A percentile compares a stretch with the other conserved stretches of the same genome.
phyloP scores from a whole-genome alignment of 352 stramenopile species.

The Phytophthora hybrid region DNA sequence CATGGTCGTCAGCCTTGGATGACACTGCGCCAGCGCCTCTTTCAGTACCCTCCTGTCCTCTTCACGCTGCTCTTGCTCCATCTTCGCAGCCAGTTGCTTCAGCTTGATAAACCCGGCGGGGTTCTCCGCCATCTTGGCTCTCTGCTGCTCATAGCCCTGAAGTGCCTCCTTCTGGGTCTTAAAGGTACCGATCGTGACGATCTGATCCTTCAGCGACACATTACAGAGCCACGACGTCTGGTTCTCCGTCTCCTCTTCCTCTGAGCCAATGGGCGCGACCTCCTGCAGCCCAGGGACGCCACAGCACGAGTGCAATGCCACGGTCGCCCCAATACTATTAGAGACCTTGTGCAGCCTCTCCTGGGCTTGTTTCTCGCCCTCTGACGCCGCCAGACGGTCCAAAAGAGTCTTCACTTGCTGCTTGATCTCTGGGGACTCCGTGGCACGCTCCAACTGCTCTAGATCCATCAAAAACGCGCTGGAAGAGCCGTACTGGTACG shows the following conservation, averaged over 20 bases:
- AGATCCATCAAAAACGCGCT: constrained; percentile 65
- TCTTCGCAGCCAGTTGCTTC: constrained; percentile 30
- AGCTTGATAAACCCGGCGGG: constrained; percentile 41
- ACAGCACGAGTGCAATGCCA: constrained; percentile 42
- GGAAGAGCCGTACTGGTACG: constrained; percentile 67
- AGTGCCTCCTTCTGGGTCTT: constrained; percentile 50
- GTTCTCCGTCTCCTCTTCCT: constrained; percentile 3
- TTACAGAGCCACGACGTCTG: constrained; percentile 58
- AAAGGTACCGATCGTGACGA: constrained; percentile 50
- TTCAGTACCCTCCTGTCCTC: constrained; percentile 45
- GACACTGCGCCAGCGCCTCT: constrained; percentile 52
- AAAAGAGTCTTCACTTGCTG: constrained; percentile 26
- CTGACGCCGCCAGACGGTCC: constrained; percentile 16
- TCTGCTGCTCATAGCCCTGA: constrained; percentile 55
- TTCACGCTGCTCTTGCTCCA: constrained; percentile 33
- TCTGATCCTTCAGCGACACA: constrained; percentile 51
- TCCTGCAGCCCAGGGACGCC: constrained; percentile 59
- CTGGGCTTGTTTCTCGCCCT: constrained; percentile 27
- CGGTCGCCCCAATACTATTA: constrained; percentile 26
- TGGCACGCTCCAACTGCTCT: constrained; percentile 46
- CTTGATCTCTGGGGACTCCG: constrained; percentile 13
- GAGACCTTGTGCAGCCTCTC: constrained; percentile 22
- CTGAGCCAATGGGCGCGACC: constrained; percentile 8
- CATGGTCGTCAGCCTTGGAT: constrained; percentile 49
- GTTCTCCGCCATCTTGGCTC: constrained; percentile 36